Evolutionary conservation across 1,284 basidiomycete genomes (phyloP).

Genomic region (Ceratobasidium sp.): DNA sequence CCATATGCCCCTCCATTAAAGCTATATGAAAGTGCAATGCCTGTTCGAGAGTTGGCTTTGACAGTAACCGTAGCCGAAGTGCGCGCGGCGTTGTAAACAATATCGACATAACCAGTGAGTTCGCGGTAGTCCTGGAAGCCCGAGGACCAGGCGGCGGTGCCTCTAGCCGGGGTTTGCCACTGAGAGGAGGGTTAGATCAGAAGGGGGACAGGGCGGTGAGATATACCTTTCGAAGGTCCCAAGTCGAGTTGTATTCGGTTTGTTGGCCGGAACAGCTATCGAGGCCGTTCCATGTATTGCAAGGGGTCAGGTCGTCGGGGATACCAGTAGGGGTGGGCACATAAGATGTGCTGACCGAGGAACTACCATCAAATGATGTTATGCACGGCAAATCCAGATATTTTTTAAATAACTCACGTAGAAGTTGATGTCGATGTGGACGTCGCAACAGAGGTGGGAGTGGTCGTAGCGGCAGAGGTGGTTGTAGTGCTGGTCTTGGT

Average conservation of each 20-base stretch:
- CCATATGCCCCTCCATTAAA: slow-evolving; percentile 36
- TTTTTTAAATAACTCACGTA: neutral
- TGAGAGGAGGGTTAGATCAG: neutral
- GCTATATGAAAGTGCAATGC: slow-evolving; percentile 28
- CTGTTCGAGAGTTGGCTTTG: slow-evolving; percentile 40
- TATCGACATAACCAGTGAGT: slow-evolving; percentile 42
- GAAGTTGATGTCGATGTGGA: slow-evolving; percentile 15
- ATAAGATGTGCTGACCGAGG: slow-evolving; percentile 33
- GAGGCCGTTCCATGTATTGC: slow-evolving; percentile 41
- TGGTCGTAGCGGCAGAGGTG: slow-evolving; percentile 9
- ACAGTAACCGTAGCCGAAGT: slow-evolving; percentile 43
- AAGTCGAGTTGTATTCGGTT: slow-evolving; percentile 26
- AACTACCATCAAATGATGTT: neutral
- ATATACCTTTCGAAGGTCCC: slow-evolving; percentile 32
- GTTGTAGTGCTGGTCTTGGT: slow-evolving; percentile 17
- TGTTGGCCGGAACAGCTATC: slow-evolving; percentile 23
- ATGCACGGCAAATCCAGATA: neutral
- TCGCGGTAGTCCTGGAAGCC: slow-evolving; percentile 43
- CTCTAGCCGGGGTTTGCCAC: slow-evolving; percentile 41
- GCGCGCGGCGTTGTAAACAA: slow-evolving; percentile 38
- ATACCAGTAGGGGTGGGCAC: slow-evolving; percentile 33
- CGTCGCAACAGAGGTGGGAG: neutral
- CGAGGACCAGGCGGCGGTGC: slow-evolving; percentile 30
- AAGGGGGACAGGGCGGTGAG: neutral
- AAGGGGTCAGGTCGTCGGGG: slow-evolving; percentile 29